A percentile compares a stretch with the other conserved stretches of the same genome.
These are phyloP conservation scores for Lolium multiflorum DNA, from an alignment of 176 grass and related monocot genomes.

Conservation along the genomic window DNA sequence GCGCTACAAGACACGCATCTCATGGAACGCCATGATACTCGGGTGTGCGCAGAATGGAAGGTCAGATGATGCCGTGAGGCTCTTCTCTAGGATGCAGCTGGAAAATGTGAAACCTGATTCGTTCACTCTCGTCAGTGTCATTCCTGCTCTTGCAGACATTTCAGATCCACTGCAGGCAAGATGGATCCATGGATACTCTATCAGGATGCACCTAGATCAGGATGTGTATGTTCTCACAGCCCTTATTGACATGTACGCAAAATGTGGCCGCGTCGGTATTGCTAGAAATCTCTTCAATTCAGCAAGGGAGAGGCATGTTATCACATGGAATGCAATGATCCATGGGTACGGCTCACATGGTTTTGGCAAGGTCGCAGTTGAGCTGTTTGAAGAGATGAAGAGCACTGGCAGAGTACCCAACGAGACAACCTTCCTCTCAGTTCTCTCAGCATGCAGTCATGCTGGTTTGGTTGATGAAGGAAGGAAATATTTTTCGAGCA, in stretches of 20 bases:
- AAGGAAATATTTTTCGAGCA: conserved; percentile 56
- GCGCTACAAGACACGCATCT: conserved; percentile 47
- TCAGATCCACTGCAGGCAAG: conserved; percentile 66
- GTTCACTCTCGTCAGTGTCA: conserved; percentile 70
- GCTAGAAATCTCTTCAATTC: conserved; percentile 67
- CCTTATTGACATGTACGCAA: conserved; percentile 67
- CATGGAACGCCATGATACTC: conserved; percentile 76
- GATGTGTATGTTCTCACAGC: conserved; percentile 63
- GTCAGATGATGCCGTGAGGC: conserved; percentile 48
- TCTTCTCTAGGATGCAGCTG: conserved; percentile 61
- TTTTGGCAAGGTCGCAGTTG: conserved; percentile 52
- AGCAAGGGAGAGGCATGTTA: conserved; percentile 56
- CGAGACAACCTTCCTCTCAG: conserved; percentile 57
- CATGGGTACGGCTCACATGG: conserved; percentile 74
- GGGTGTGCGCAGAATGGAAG: conserved; percentile 57
- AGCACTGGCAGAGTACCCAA: conserved; percentile 46
- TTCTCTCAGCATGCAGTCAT: conserved; percentile 66
- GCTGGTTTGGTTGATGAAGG: conserved; percentile 70
- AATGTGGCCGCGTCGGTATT: conserved; percentile 45
- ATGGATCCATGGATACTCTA: conserved; percentile 72
- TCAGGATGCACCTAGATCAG: conserved; percentile 47
- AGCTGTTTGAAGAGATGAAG: conserved; percentile 76
- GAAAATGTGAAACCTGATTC: conserved; percentile 65
- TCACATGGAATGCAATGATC: conserved; percentile 78
- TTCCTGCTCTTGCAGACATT: conserved; percentile 55